Conservation (phyloP, 2,329 filamentous ascomycete genomes). For the Beauveria sp. region DNA sequence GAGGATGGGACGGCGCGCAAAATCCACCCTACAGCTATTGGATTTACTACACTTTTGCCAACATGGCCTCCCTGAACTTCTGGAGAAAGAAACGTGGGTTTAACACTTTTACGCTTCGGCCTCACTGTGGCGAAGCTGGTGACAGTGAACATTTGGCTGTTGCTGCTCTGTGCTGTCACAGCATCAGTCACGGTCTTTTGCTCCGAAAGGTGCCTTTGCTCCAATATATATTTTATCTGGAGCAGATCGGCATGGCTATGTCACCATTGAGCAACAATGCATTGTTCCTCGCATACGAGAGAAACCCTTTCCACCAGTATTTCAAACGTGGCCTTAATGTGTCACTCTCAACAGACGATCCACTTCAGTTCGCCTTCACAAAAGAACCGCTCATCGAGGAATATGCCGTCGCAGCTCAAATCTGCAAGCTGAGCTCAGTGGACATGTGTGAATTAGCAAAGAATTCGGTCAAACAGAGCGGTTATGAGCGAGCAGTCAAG, state of each 20-base stretch:
- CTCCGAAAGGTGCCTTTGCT: constrained; percentile 89
- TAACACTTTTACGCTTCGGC: constrained; percentile 88
- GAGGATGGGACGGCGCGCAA: constrained; percentile 81
- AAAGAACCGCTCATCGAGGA: constrained; percentile 98
- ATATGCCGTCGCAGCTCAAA: constrained; percentile 95
- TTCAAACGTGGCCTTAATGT: constrained; percentile 94
- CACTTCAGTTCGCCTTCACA: constrained; percentile 94
- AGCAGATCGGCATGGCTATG: constrained; percentile 98
- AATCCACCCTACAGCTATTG: constrained; percentile 99
- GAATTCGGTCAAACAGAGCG: constrained; percentile 90
- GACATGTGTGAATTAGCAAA: constrained; percentile 99
- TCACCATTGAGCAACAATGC: constrained; percentile 98
- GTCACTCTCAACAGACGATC: constrained; percentile 92
- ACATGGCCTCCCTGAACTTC: constrained; percentile 84
- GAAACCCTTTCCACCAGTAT: constrained; percentile 93
- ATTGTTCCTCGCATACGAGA: constrained; percentile 89
- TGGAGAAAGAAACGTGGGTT: constrained; percentile 89
- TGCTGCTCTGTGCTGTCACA: constrained; percentile 86
- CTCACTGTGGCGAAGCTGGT: constrained; percentile 93
- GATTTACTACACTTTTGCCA: constrained; percentile 96
- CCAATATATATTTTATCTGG: constrained; percentile 96
- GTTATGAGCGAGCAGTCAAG: constrained; percentile 84
- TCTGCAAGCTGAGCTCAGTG: constrained; percentile 93
- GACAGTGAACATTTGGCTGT: constrained; percentile 94
- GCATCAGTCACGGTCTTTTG: constrained; percentile 89